phyloP scores from a whole-genome alignment of 2,329 filamentous ascomycete species.

The Colletotrichum graminicola region DNA sequence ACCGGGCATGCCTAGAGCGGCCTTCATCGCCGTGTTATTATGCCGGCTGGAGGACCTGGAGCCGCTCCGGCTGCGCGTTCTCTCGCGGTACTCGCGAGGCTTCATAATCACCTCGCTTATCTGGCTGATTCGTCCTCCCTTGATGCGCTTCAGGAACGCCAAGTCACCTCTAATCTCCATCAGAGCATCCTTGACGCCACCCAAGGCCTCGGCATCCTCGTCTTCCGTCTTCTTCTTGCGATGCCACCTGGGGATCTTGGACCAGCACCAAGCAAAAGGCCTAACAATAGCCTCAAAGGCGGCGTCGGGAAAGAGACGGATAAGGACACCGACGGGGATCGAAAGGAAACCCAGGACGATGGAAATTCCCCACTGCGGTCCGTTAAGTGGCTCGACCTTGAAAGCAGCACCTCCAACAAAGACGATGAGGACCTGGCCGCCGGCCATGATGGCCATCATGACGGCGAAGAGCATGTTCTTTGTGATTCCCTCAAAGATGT shows the following conservation, averaged over 20 bases:
- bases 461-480: conserved; percentile 78
- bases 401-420: conserved; percentile 78
- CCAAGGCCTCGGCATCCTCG: conserved; percentile 50
- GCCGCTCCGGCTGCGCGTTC: conserved; percentile 40
- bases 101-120: conserved; percentile 70
- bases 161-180: conserved; percentile 72
- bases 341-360: conserved; percentile 75
- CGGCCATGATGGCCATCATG: conserved; percentile 78
- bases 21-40: conserved; percentile 42
- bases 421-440: conserved; percentile 78
- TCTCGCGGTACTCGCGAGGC: conserved; percentile 59
- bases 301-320: conserved; percentile 62
- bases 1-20: conserved; percentile 44
- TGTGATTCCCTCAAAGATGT: conserved; percentile 78
- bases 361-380: conserved; percentile 76
- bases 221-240: conserved; percentile 40
- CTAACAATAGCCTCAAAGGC: conserved; percentile 43
- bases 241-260: conserved; percentile 41
- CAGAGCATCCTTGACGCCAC: conserved; percentile 56
- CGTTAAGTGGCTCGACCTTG: conserved; percentile 63
- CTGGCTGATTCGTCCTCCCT: conserved; percentile 70
- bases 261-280: conserved; percentile 35
- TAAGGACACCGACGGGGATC: conserved; percentile 73
- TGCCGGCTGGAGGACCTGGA: conserved; percentile 41
- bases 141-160: conserved; percentile 70